Conservation (phyloP, 192 early-diverging fungal species). For the Backusella liffmaniae region DNA sequence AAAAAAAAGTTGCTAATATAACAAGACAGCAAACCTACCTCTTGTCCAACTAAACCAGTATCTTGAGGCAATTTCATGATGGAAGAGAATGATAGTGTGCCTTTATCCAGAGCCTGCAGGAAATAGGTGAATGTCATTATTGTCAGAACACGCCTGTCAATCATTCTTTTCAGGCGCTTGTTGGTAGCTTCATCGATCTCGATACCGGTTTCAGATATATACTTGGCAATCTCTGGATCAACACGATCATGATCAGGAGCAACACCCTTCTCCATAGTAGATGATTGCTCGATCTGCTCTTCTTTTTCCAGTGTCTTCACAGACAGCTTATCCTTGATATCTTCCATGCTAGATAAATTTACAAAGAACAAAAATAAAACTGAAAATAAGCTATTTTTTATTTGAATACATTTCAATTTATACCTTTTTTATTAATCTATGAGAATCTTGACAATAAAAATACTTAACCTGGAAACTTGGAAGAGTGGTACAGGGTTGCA, state of each 20-base stretch:
- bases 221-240: slow-evolving; percentile 23
- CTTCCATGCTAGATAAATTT: neutral
- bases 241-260: slow-evolving; percentile 14
- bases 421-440: slow-evolving; percentile 3
- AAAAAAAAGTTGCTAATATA: neutral
- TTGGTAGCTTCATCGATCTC: slow-evolving; percentile 19
- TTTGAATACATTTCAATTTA: neutral
- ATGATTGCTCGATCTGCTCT: neutral
- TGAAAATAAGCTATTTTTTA: neutral
- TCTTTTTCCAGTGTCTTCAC: neutral
- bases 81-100: slow-evolving; percentile 20
- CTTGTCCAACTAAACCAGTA: slow-evolving; percentile 7
- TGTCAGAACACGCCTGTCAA: slow-evolving; percentile 14
- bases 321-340: neutral
- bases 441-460: slow-evolving; percentile 3
- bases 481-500: neutral
- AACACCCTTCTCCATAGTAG: neutral
- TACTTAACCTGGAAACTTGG: neutral
- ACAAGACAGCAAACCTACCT: neutral
- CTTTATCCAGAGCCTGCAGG: slow-evolving; percentile 25
- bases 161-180: slow-evolving; percentile 11
- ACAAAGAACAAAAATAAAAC: neutral
- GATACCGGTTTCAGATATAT: slow-evolving; percentile 1
- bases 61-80: slow-evolving; percentile 21
- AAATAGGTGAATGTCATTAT: slow-evolving; percentile 23